Base-by-base conservation (phyloP, 257 asterid genomes). In the Ilex asprella region DNA sequence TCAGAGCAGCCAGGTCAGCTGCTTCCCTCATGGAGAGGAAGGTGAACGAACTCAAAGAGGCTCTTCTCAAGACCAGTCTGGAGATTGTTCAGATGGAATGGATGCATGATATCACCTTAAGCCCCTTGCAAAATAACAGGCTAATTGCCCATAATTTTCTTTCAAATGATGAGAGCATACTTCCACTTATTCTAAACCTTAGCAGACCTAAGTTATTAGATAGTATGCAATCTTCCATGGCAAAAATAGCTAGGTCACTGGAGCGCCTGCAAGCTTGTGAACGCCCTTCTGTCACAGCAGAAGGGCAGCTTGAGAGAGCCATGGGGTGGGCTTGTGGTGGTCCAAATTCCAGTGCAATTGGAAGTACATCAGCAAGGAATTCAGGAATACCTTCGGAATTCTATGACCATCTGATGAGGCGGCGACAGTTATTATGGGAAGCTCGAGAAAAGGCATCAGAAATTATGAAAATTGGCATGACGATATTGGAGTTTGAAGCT, bases 311-410 rank as follows among this genome's bases (percentile, higher is more conserved):
- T 70, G 97, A 93, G 87, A 82, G 99, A 80, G 99, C 99, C 57
- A 87, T 93, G 99, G 78, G 85, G 81, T 93, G 99, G 99, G 99
- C 99, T 68, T 93, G 99, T 78, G 97, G 96, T 69, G 87, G 95
- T 56, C 84, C 96, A 55, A 83, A 80, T 79, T 76, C 96, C 67
- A 73, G 72, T 67, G 60, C 93, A 69, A 68, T 59, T 62, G 86
- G 88, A 68, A 82, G 64, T 79, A 68, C 69, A 60, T 71, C 76
- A 70, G 76, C 81, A 39, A 79, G 87, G 79, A 85, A 77, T 85
- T 62, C 92, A 60, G 95, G 99, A 72, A 79, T 93, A 75, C 97
- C 99, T 55, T 73, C 76, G 47, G 96, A 89, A 69, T 93, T 89
- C 66, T 96, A 89, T 64, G 88, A 87, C 59, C 99, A 93, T 81